Evolutionary conservation across 1,284 basidiomycete genomes (phyloP).

Genomic region (Leucoagaricus sp.): DNA sequence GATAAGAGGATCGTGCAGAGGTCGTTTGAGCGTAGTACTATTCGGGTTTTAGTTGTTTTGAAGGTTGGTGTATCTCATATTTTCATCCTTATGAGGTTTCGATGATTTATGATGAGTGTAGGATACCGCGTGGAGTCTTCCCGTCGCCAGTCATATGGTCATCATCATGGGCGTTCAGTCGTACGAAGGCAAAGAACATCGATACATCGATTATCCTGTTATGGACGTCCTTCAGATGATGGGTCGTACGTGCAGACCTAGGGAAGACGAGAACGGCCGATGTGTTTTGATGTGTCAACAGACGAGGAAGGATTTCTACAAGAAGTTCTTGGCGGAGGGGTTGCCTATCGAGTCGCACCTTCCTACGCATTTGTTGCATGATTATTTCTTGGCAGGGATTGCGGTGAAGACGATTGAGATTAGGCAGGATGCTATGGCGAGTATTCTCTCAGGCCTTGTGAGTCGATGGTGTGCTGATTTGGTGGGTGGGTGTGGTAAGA

Average conservation of each 20-base stretch:
- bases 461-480: conserved; percentile 4
- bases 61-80: conserved; percentile 53
- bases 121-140: conserved; percentile 96
- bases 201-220: conserved; percentile 97
- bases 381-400: conserved; percentile 98
- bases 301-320: conserved; percentile 96
- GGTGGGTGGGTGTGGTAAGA: conserved; percentile 64
- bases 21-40: conserved; percentile 93
- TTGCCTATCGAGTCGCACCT: conserved; percentile 97
- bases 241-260: conserved; percentile 91
- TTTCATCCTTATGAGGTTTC: no score
- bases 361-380: conserved; percentile 85
- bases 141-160: conserved; percentile 94
- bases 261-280: conserved; percentile 83
- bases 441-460: conserved; percentile 27
- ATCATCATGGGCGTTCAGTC: conserved; percentile 98
- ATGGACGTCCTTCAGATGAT: conserved; percentile 99
- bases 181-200: conserved; percentile 95
- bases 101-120: conserved; percentile 28
- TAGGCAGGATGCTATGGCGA: conserved; percentile 93
- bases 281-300: conserved; percentile 98
- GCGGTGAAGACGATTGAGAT: conserved; percentile 99
- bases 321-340: conserved; percentile 97
- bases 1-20: conserved; percentile 94
- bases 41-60: conserved; percentile 92